These are phyloP conservation scores for Lentinula sp. DNA, from an alignment of 768 basidiomycete genomes.

Conservation along the genomic window DNA sequence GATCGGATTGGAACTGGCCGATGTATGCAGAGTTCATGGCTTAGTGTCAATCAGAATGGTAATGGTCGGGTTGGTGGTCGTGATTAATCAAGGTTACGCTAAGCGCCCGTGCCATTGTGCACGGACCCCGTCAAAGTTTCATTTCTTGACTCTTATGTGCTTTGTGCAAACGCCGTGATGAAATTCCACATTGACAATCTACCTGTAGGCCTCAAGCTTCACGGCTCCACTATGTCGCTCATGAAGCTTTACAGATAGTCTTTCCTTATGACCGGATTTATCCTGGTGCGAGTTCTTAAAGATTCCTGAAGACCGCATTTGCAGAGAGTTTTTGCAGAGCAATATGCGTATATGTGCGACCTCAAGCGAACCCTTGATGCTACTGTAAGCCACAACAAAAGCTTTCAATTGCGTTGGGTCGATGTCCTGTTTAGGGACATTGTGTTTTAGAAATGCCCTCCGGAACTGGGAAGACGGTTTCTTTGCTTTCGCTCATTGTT, in stretches of 20 bases:
- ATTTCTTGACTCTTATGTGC: background rate
- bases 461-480: conserved; percentile 98
- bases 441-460: conserved; percentile 99
- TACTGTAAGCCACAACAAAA: conserved; percentile 41
- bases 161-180: conserved; percentile 35
- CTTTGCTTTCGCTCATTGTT: conserved; percentile 89
- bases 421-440: conserved; percentile 64
- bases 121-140: background rate
- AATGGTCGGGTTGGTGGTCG: background rate
- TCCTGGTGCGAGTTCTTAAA: conserved; percentile 51
- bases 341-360: conserved; percentile 99
- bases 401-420: background rate
- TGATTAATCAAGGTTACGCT: background rate
- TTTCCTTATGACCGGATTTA: conserved; percentile 96
- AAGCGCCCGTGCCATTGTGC: background rate
- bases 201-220: conserved; percentile 41
- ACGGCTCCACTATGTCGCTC: background rate
- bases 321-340: conserved; percentile 47
- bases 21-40: background rate
- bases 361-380: conserved; percentile 95
- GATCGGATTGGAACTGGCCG: background rate
- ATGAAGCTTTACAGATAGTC: conserved; percentile 51
- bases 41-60: background rate
- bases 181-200: conserved; percentile 80
- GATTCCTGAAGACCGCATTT: conserved; percentile 1